A percentile compares a stretch with the other conserved stretches of the same genome.
These are phyloP conservation scores for Boletus tomentosulus DNA, from an alignment of 768 basidiomycete genomes.

Conservation along the genomic window DNA sequence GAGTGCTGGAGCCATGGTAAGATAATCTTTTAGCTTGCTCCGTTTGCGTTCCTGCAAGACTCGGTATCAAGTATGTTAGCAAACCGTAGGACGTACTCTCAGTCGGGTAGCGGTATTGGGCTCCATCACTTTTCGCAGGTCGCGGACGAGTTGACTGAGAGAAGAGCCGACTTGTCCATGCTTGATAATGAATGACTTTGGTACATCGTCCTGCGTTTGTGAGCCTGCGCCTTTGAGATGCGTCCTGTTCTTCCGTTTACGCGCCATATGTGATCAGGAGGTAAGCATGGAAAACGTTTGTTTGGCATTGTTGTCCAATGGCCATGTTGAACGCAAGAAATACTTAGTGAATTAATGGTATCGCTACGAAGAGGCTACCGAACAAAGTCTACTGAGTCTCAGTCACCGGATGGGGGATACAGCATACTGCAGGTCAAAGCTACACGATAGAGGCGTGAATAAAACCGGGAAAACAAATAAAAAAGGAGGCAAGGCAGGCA, in stretches of 20 bases:
- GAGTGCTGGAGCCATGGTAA: slow-evolving; percentile 86
- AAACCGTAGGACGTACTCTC: slow-evolving; percentile 46
- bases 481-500: background rate
- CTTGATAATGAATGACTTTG: slow-evolving; percentile 96
- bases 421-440: slow-evolving; percentile 28
- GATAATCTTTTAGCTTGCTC: slow-evolving; percentile 91
- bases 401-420: slow-evolving; percentile 21
- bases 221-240: slow-evolving; percentile 62
- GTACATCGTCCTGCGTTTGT: slow-evolving; percentile 39
- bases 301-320: slow-evolving; percentile 24
- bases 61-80: slow-evolving; percentile 9
- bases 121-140: slow-evolving; percentile 95
- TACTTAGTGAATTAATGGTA: background rate
- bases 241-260: slow-evolving; percentile 74
- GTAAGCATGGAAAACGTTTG: slow-evolving; percentile 4
- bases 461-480: background rate
- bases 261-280: slow-evolving; percentile 44
- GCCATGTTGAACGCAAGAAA: background rate
- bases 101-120: slow-evolving; percentile 94
- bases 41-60: slow-evolving; percentile 74
- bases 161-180: slow-evolving; percentile 91
- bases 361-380: background rate
- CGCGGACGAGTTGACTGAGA: slow-evolving; percentile 83
- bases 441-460: slow-evolving; percentile 19
- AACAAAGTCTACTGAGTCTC: background rate